phyloP scores from a whole-genome alignment of 192 early-diverging fungal species.

The Dispira simplex region DNA sequence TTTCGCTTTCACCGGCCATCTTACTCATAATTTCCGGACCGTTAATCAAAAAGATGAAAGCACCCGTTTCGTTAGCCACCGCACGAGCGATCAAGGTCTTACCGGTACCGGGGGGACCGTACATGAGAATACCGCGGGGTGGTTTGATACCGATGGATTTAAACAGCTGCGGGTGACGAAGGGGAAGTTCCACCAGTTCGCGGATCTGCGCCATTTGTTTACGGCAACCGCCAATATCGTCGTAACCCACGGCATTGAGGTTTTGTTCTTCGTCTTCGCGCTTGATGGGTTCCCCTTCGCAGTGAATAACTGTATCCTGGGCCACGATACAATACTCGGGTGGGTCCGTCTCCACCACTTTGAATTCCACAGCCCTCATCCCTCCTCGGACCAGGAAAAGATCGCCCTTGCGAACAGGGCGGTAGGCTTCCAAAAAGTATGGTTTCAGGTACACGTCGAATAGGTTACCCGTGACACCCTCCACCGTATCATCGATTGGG shows the following conservation, averaged over 20 bases:
- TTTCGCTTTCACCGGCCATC: slow-evolving; percentile 99
- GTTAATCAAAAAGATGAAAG: slow-evolving; percentile 99
- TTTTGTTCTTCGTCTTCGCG: slow-evolving; percentile 96
- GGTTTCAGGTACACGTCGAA: slow-evolving; percentile 98
- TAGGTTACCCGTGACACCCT: slow-evolving; percentile 92
- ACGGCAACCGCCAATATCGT: slow-evolving; percentile 96
- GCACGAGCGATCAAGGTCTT: slow-evolving; percentile 98
- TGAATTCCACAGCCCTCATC: slow-evolving; percentile 98
- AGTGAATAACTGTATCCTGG: slow-evolving; percentile 96
- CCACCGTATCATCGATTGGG: slow-evolving; percentile 96
- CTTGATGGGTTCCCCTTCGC: slow-evolving; percentile 97
- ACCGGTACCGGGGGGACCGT: slow-evolving; percentile 96
- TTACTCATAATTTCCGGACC: slow-evolving; percentile 99
- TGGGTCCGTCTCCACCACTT: slow-evolving; percentile 91
- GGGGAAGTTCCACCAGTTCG: slow-evolving; percentile 92
- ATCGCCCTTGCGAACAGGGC: slow-evolving; percentile 92
- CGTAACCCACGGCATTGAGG: slow-evolving; percentile 89
- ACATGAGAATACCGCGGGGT: slow-evolving; percentile 95
- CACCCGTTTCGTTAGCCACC: slow-evolving; percentile 98
- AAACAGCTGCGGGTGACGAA: slow-evolving; percentile 97
- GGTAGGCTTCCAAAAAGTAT: slow-evolving; percentile 96
- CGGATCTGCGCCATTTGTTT: slow-evolving; percentile 99
- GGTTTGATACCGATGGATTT: slow-evolving; percentile 99
- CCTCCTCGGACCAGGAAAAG: slow-evolving; percentile 85
- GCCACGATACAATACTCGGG: slow-evolving; percentile 95